phyloP scores from a whole-genome alignment of 225 moss, liverwort and hornwort genomes.

The Bryoerythrophyllum caledonicum region DNA sequence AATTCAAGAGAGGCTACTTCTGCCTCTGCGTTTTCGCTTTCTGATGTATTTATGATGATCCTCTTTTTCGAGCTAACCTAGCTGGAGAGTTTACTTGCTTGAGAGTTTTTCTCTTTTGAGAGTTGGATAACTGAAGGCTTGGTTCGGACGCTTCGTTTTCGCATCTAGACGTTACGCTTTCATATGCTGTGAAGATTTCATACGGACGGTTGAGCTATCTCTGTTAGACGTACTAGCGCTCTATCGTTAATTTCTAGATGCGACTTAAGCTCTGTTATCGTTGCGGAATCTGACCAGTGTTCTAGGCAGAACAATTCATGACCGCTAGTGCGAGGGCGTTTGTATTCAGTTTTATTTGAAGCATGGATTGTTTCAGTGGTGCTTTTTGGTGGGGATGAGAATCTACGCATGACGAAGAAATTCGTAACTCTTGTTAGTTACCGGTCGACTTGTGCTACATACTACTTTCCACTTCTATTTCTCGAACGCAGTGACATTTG shows the following conservation, averaged over 20 bases:
- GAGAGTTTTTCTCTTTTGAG: constrained; percentile 22
- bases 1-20: neutral
- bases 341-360: constrained; percentile 3
- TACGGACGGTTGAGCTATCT: neutral
- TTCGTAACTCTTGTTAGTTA: constrained; percentile 4
- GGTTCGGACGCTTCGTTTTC: constrained; percentile 32
- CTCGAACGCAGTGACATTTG: neutral
- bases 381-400: constrained; percentile 1
- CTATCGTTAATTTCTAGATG: constrained; percentile 11
- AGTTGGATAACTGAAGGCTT: constrained; percentile 27
- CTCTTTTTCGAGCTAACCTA: constrained; percentile 16
- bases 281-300: constrained; percentile 10
- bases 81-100: constrained; percentile 20
- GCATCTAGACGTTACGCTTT: constrained; percentile 25
- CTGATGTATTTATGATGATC: neutral
- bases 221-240: constrained; percentile 1
- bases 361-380: neutral
- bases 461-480: neutral
- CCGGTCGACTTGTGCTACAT: neutral
- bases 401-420: constrained; percentile 8
- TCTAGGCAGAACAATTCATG: constrained; percentile 4
- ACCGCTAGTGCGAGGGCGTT: neutral
- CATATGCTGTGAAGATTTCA: neutral
- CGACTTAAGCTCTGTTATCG: constrained; percentile 3
- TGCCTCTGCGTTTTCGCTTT: neutral